A percentile compares a stretch with the other conserved stretches of the same genome.
Conservation (phyloP, 2,329 filamentous ascomycete genomes). For the Aspergillus sp. region DNA sequence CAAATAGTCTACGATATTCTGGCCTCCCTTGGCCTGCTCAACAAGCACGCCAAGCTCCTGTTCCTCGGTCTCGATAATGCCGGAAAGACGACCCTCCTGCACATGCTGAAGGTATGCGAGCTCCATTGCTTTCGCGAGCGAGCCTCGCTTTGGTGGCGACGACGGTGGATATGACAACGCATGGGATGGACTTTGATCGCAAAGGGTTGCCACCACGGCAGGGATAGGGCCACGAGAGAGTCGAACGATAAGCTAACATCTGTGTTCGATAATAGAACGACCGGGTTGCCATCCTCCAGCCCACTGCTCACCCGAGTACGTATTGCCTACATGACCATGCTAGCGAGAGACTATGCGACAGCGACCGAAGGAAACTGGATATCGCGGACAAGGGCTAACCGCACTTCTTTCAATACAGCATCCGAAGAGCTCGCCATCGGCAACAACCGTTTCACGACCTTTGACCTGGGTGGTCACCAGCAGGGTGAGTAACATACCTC, state of each 20-base stretch:
- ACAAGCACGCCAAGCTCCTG: slow-evolving; percentile 94
- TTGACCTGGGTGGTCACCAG: slow-evolving; percentile 90
- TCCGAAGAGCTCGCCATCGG: slow-evolving; percentile 91
- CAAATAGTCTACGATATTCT: slow-evolving; percentile 81
- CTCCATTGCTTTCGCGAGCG: not conserved
- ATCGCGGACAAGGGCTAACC: slow-evolving; percentile 15
- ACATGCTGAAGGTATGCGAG: slow-evolving; percentile 84
- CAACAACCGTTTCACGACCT: slow-evolving; percentile 92
- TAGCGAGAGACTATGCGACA: not conserved
- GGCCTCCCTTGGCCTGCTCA: slow-evolving; percentile 81
- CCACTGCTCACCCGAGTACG: slow-evolving; percentile 87
- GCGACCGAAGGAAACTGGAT: not conserved
- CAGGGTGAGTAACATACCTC: slow-evolving; percentile 63
- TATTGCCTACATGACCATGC: slow-evolving; percentile 21
- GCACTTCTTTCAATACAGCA: slow-evolving; percentile 51
- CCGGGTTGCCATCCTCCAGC: slow-evolving; percentile 85
- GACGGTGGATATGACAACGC: not conserved
- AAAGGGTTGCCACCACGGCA: not conserved
- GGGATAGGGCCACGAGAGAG: not conserved
- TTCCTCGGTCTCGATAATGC: slow-evolving; percentile 94
- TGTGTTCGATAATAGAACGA: slow-evolving; percentile 66
- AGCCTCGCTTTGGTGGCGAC: not conserved
- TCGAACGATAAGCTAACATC: not conserved
- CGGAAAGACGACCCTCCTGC: slow-evolving; percentile 88
- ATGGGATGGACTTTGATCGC: not conserved